Evolutionary conservation across 805 yeast species (phyloP), one percentile per base, ranked within the genome.

Genomic region (Wickerhamomyces ciferrii): DNA sequence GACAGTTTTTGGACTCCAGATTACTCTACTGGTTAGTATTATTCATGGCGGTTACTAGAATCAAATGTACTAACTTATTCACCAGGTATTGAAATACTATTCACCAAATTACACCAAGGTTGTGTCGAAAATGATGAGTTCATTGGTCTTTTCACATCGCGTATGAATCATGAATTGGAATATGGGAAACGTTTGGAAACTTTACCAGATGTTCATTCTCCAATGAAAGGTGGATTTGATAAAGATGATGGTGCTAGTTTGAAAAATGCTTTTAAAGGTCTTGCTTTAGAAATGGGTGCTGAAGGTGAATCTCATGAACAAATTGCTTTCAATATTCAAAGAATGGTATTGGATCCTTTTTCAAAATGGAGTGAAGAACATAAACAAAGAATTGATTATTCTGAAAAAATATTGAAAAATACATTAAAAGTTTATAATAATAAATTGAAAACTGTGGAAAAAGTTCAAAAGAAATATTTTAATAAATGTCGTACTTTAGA

Each of bases 1-100:
- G 88, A 84, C 54, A 78, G 82, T 54, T 86, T 86, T 66, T 86
- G 95, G 95, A 73, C 89, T 8, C 70, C 70, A 25, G 91, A 84
- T 58, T 80, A 82, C 57, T 66, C 71, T 14, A 66, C 74, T n/a
- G 82, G 74, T 68, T 48, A 36, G 70, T 58, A 29, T 27, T 10
- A 23, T 23, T 23, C 25, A 23, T 23, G 31, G 31, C 31, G 31
- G 31, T 7, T 40, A 27, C 18, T n/a, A n/a, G n/a, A 15, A 15
- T n/a, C 20, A 11, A n/a, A 20, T 10, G 5, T 17, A 39, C 43
- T 34, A 27, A 32, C 35, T 23, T 2, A 4, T 8, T 15, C 14
- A 21, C 21, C 42, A 64, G 83, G 87, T 34, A 63, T 76, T 41
- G 68, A 72, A 43, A 65, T 68, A 2, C 66, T 83, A 9, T 83